A percentile compares a stretch with the other conserved stretches of the same genome.
phyloP scores from a whole-genome alignment of 352 stramenopile species.

The Pythium dissimile region DNA sequence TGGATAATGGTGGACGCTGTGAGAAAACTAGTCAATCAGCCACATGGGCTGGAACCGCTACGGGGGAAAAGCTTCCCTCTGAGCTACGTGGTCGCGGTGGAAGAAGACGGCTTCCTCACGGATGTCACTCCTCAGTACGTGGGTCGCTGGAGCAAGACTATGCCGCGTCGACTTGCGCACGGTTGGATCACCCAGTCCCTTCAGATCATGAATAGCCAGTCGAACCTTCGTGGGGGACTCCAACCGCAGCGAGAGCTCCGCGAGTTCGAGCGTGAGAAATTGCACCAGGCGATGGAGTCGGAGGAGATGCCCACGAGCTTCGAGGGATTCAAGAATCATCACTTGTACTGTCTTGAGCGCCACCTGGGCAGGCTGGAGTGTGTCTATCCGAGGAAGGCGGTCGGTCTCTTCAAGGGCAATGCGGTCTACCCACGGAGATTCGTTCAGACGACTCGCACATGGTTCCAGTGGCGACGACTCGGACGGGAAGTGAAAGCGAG shows the following conservation, averaged over 20 bases:
- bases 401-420: conserved; percentile 77
- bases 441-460: conserved; percentile 51
- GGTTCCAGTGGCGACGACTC: conserved; percentile 67
- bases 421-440: conserved; percentile 64
- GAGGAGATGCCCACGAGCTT: conserved; percentile 78
- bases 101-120: conserved; percentile 38
- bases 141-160: conserved; percentile 57
- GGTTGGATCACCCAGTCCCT: conserved; percentile 47
- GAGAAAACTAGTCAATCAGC: conserved; percentile 37
- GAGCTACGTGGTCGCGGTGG: conserved; percentile 61
- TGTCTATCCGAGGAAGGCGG: conserved; percentile 61
- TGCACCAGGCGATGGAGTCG: conserved; percentile 24
- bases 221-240: conserved; percentile 6
- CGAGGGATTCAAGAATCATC: conserved; percentile 75
- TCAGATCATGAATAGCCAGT: conserved; percentile 33
- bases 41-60: conserved; percentile 45
- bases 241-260: not conserved
- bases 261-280: conserved; percentile 35
- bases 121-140: conserved; percentile 71
- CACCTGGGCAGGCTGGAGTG: conserved; percentile 66
- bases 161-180: conserved; percentile 47
- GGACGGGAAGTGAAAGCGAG: conserved; percentile 54
- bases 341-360: conserved; percentile 73
- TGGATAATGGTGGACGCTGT: conserved; percentile 69
- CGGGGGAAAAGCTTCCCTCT: conserved; percentile 47